Evolutionary conservation across 2,329 filamentous ascomycete genomes (phyloP), one percentile per base, ranked within the genome.

Genomic region (Penicillium glabrum): DNA sequence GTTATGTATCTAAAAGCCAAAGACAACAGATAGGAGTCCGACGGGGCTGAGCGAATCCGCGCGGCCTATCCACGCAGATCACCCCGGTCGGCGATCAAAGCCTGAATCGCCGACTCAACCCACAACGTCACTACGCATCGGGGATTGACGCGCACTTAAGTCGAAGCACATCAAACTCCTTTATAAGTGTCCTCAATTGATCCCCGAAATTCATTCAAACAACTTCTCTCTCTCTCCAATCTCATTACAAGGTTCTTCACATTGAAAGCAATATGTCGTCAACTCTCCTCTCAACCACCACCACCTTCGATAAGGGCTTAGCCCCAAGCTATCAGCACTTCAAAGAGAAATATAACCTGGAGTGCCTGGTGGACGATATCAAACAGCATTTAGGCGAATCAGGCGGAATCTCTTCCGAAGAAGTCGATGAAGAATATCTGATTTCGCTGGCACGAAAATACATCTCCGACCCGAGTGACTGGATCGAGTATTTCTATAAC

Each of bases 371-470:
- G 10, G 55, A 62, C 29, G 69, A 71, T 27, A 61, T 72, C 45
- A 71, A 69, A 49, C 16, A 53, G n/a, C 63, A 71, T 27, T 54
- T 72, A 9, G 69, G 69, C 6, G 52, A 59, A 7, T 63, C 64
- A 1, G 60, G 62, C 0, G 69, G 69, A 0, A 67, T 72, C n/a
- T 65, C 63, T 1, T 65, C 65, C 0, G 49, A 61, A 13, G 61
- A 71, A 5, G 61, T 72, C 9, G 63, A 72, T 46, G 56, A 61
- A 10, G 39, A 61, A 10, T 65, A 69, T 35, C 46, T 72, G 33
- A 69, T 70, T 33, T 65, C 65, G 2, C 50, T 71, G 19, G 61
- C 64, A 10, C 57, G 58, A 39, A 71, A 68, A 46, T 72, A 72
- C 39, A 53, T 59, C 5, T 67, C 68, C 13, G 65, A 69, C 43